phyloP scores from a whole-genome alignment of 345 rosid genomes.

The Physaria fendleri region DNA sequence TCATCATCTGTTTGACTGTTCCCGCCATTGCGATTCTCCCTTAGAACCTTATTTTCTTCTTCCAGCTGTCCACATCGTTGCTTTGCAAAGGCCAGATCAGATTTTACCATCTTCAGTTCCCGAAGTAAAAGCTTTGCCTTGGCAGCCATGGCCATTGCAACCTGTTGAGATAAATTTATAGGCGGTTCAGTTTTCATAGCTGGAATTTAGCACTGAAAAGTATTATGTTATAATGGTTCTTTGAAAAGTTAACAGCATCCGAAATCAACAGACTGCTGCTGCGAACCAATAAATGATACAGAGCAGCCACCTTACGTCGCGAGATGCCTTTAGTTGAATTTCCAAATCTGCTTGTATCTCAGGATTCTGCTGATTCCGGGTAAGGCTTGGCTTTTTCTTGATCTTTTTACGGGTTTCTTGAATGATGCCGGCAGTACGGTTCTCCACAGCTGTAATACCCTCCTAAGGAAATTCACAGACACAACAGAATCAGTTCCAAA shows the following conservation, averaged over 20 bases:
- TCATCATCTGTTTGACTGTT: conserved; percentile 59
- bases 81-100: conserved; percentile 88
- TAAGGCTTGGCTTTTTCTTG: conserved; percentile 46
- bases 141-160: conserved; percentile 99
- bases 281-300: conserved; percentile 33
- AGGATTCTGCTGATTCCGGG: conserved; percentile 37
- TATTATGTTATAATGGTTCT: background rate
- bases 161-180: conserved; percentile 41
- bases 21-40: conserved; percentile 56
- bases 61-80: conserved; percentile 90
- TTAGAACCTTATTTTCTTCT: conserved; percentile 68
- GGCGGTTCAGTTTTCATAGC: background rate
- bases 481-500: conserved; percentile 8
- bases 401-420: conserved; percentile 81
- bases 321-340: conserved; percentile 96
- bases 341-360: conserved; percentile 59
- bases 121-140: conserved; percentile 96
- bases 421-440: conserved; percentile 73
- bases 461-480: conserved; percentile 43
- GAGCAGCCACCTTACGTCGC: conserved; percentile 98
- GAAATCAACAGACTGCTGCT: conserved; percentile 8
- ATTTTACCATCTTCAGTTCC: conserved; percentile 87
- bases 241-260: conserved; percentile 2
- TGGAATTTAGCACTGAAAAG: background rate
- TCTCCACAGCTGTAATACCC: conserved; percentile 76